Evolutionary conservation across 306 rosid genomes (phyloP).

Genomic region (Inga oerstediana): DNA sequence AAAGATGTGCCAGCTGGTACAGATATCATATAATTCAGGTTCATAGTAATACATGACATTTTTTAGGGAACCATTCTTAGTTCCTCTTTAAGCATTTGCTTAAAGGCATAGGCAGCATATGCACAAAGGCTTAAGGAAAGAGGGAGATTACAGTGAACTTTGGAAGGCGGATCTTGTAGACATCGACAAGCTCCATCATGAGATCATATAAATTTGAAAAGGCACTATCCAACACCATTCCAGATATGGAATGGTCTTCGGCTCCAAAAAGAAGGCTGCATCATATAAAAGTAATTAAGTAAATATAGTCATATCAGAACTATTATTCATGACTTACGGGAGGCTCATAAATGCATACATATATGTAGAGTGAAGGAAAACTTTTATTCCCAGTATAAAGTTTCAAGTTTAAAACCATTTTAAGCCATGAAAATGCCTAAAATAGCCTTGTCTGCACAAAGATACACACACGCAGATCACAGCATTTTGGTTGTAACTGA

Average conservation of each 20-base stretch:
- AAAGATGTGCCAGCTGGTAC: conserved; percentile 6
- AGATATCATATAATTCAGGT: conserved; percentile 15
- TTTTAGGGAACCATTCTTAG: conserved; percentile 11
- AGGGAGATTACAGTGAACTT: conserved; percentile 77
- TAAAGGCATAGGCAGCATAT: conserved; percentile 9
- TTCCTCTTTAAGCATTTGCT: conserved; percentile 16
- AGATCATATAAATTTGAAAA: conserved; percentile 88
- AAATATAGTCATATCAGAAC: conserved; percentile 20
- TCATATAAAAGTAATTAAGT: conserved; percentile 28
- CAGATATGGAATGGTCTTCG: conserved; percentile 91
- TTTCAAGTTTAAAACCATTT: not conserved
- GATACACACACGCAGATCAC: not conserved
- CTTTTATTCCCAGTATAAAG: conserved; percentile 15
- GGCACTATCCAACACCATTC: conserved; percentile 99
- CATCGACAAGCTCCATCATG: conserved; percentile 95
- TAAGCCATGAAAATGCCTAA: conserved; percentile 3
- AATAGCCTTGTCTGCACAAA: not conserved
- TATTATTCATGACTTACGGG: not conserved
- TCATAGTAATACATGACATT: conserved; percentile 21
- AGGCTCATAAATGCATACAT: conserved; percentile 17
- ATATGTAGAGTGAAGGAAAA: conserved; percentile 4
- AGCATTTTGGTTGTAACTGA: not conserved
- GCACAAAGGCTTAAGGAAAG: not conserved
- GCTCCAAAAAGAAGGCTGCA: conserved; percentile 99
- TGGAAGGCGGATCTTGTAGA: conserved; percentile 93